These are phyloP conservation scores for Cyberlindnera xishuangbannaensis DNA, from an alignment of 805 yeast species.

Conservation along the genomic window DNA sequence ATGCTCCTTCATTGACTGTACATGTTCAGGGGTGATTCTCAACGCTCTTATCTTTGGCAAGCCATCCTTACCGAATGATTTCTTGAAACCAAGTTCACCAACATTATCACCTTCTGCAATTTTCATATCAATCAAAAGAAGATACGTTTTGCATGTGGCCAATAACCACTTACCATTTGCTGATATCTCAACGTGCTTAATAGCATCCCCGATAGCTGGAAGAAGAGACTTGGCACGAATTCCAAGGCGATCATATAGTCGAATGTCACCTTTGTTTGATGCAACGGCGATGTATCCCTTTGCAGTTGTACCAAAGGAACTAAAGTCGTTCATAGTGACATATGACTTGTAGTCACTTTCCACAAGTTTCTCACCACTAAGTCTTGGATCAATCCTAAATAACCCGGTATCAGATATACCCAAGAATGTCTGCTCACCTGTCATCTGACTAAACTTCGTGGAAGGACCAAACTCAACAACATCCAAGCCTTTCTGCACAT, in stretches of 20 bases:
- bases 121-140: constrained; percentile 62
- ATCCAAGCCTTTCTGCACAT: constrained; percentile 41
- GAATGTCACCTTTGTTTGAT: constrained; percentile 66
- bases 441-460: constrained; percentile 67
- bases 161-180: constrained; percentile 78
- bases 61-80: constrained; percentile 55
- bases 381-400: constrained; percentile 78
- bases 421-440: constrained; percentile 66
- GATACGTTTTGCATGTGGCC: constrained; percentile 71
- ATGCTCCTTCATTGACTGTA: constrained; percentile 50
- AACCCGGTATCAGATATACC: constrained; percentile 63
- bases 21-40: constrained; percentile 66
- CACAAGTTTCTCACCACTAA: constrained; percentile 53
- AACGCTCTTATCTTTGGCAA: constrained; percentile 68
- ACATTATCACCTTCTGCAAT: constrained; percentile 56
- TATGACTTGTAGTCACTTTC: constrained; percentile 49
- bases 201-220: constrained; percentile 79
- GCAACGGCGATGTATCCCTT: constrained; percentile 74
- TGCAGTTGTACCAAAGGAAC: constrained; percentile 52
- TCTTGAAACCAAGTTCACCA: constrained; percentile 58
- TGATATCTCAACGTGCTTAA: constrained; percentile 62
- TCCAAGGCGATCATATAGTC: constrained; percentile 69
- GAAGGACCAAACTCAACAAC: constrained; percentile 61
- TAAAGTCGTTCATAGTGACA: constrained; percentile 33
- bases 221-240: constrained; percentile 69